These are phyloP conservation scores for Saprolegnia diclina DNA, from an alignment of 352 stramenopile genomes.

Conservation along the genomic window DNA sequence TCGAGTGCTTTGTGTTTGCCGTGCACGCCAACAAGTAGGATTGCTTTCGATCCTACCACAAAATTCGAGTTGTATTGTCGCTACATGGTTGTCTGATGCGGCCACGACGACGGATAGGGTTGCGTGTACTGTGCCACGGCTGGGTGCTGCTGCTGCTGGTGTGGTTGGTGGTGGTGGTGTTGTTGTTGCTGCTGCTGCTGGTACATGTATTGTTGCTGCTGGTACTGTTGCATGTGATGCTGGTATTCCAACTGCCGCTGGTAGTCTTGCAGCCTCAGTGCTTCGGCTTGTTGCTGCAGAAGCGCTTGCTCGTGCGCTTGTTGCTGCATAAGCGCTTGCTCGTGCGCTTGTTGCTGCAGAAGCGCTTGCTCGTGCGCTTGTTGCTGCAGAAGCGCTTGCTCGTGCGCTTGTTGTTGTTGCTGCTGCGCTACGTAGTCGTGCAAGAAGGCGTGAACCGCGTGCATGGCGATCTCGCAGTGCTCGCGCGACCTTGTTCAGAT, in stretches of 20 bases:
- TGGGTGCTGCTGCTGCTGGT: constrained; percentile 35
- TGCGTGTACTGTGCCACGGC: neutral
- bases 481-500: constrained; percentile 32
- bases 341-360: too few species aligned
- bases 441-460: constrained; percentile 52
- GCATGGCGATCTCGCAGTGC: constrained; percentile 50
- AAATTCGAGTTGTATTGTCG: too few species aligned
- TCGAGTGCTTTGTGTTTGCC: constrained; percentile 9
- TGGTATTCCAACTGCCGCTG: too few species aligned
- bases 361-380: constrained; percentile 41
- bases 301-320: too few species aligned
- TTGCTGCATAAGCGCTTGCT: too few species aligned
- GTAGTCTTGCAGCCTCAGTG: too few species aligned
- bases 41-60: too few species aligned
- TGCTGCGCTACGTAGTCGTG: constrained; percentile 54
- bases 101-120: neutral
- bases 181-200: too few species aligned
- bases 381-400: constrained; percentile 41
- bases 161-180: too few species aligned
- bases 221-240: constrained; percentile 35
- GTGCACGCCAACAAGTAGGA: constrained; percentile 12
- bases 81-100: neutral
- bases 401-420: constrained; percentile 33
- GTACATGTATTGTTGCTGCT: constrained; percentile 33
- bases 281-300: too few species aligned